Base-by-base conservation (phyloP, 2,329 filamentous ascomycete genomes). In the Nothomitra cinnamomea region DNA sequence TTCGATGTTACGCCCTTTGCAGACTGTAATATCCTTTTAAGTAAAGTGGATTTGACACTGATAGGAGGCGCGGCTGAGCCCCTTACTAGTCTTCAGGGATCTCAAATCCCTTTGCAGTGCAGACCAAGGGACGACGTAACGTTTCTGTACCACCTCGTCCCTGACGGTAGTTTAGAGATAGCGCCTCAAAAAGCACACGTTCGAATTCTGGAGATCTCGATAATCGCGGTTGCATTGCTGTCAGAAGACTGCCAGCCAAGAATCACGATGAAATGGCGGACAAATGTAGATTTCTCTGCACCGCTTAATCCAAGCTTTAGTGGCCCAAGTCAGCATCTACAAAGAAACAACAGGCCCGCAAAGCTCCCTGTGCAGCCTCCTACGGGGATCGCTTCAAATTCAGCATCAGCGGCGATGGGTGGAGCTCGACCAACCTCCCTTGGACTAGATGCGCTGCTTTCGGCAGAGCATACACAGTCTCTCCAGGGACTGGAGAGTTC, bases 41-140 rank as follows among this genome's bases (percentile, higher is more conserved):
- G 80, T 53, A 70, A 73, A 19, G 76, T 87, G 54, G 60, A 71
- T 1, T 67, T 88, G 25, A 66, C 69, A 1, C 69, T 86, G 13
- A 67, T 70, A 32, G 77, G 79, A 22, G 80, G 79, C 48, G 67
- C 66, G 13, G 74, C 84, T 17, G 74, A 80, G 54, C 71, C 78
- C 55, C 72, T 83, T 13, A 78, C 76, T 57, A 65, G 67, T 38
- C 60, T 60, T 2, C 67, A 72, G 1, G 74, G 72, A 24, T 65
- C 78, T 56, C 56, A 61, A n/a, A 67, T 83, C 19, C 77, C 80
- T 3, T 68, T 83, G 24, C 70, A 71, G 42, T 82, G 81, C 62
- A 79, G 79, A 13, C 78, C 83, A 15, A 81, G 84, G 60, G 85
- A 90, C 62, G 83, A 88, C 64, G 69, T 87, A 57, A 85, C 83